Conservation (phyloP, 148 eudicot genomes). For the Gaultheria prostrata region DNA sequence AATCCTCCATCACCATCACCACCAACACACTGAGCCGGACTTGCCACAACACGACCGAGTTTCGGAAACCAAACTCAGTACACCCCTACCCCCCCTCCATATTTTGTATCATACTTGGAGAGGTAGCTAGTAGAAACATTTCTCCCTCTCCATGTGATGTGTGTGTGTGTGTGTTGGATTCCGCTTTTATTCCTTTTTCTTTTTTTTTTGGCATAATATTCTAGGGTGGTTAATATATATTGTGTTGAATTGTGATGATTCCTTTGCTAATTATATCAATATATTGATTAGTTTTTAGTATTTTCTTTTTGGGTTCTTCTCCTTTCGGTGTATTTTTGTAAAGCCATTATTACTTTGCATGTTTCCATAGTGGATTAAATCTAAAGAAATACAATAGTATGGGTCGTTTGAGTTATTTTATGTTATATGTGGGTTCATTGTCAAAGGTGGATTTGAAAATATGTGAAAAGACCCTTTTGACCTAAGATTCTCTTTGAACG, state of each 20-base stretch:
- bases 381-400: not conserved
- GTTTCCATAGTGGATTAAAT: not conserved
- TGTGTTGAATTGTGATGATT: slow-evolving; percentile 36
- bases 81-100: not conserved
- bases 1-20: slow-evolving; percentile 35
- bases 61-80: not conserved
- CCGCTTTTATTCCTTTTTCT: not conserved
- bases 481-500: slow-evolving; percentile 22
- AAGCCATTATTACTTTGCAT: slow-evolving; percentile 20
- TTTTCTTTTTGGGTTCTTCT: not conserved
- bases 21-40: slow-evolving; percentile 14
- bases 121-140: slow-evolving; percentile 6
- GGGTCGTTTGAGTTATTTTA: not conserved
- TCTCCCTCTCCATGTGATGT: slow-evolving; percentile 25
- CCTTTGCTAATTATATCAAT: slow-evolving; percentile 23
- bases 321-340: not conserved
- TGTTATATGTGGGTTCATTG: slow-evolving; percentile 18
- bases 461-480: slow-evolving; percentile 16
- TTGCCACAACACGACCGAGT: not conserved
- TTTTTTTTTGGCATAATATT: slow-evolving; percentile 6
- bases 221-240: slow-evolving; percentile 27
- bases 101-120: slow-evolving; percentile 37
- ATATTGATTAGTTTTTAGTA: not conserved
- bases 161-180: slow-evolving; percentile 28
- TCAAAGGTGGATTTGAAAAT: slow-evolving; percentile 15